These are phyloP conservation scores for Priceomyces haplophilus DNA, from an alignment of 805 yeast species.

Conservation along the genomic window DNA sequence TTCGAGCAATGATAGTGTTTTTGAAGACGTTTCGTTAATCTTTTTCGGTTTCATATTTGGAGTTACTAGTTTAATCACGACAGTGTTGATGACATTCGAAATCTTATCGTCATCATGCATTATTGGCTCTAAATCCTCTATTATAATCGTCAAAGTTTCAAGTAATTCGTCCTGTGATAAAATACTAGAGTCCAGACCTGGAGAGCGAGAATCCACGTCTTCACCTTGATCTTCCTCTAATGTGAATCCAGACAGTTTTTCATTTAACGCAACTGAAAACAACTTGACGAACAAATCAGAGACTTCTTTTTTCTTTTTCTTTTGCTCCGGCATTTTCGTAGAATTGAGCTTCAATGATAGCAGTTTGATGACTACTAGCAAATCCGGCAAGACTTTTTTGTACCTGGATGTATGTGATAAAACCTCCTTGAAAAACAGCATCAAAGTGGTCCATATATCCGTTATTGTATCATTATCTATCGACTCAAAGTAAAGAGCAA, in stretches of 20 bases:
- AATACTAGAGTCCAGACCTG: constrained; percentile 8
- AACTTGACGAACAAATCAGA: constrained; percentile 34
- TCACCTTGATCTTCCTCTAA: constrained; percentile 6
- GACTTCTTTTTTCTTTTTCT: constrained; percentile 56
- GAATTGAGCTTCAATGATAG: constrained; percentile 56
- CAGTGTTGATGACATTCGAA: constrained; percentile 44
- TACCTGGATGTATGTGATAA: constrained; percentile 46
- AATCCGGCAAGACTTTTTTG: constrained; percentile 47
- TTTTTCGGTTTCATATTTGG: constrained; percentile 51
- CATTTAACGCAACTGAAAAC: constrained; percentile 16
- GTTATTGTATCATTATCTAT: constrained; percentile 75
- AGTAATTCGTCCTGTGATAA: constrained; percentile 44
- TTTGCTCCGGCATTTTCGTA: constrained; percentile 61
- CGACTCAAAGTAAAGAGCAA: constrained; percentile 59
- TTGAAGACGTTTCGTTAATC: constrained; percentile 34
- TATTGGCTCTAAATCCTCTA: constrained; percentile 36
- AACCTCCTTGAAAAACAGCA: constrained; percentile 59
- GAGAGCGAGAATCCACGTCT: constrained; percentile 11
- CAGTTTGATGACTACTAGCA: constrained; percentile 50
- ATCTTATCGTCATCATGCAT: constrained; percentile 63
- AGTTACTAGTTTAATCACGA: constrained; percentile 51
- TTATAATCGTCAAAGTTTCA: constrained; percentile 30
- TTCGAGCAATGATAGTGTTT: constrained; percentile 46
- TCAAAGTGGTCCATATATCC: constrained; percentile 67
- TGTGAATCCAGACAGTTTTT: constrained; percentile 10